phyloP scores from a whole-genome alignment of 1,284 basidiomycete species.

The Omphalotus olearius region DNA sequence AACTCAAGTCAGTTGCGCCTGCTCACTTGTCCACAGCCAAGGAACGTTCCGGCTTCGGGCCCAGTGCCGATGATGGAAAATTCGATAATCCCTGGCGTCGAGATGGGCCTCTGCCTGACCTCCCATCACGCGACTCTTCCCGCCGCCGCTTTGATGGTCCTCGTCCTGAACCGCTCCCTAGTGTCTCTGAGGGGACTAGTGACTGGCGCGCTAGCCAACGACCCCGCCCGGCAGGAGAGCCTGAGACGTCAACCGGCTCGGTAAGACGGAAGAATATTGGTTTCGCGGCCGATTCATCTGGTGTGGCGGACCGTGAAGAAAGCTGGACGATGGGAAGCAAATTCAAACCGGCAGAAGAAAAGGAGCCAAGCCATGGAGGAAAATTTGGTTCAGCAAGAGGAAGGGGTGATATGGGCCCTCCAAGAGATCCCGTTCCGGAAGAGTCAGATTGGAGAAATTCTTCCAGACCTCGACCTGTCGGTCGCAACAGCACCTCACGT shows the following conservation, averaged over 20 bases:
- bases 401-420: conserved; percentile 49
- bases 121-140: conserved; percentile 50
- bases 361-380: conserved; percentile 36
- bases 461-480: conserved; percentile 34
- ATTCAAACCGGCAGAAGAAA: conserved; percentile 53
- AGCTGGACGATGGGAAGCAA: conserved; percentile 68
- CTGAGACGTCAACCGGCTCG: conserved; percentile 34
- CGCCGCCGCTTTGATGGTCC: conserved; percentile 61
- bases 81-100: conserved; percentile 84
- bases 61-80: conserved; percentile 64
- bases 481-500: conserved; percentile 60
- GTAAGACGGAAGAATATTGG: conserved; percentile 54
- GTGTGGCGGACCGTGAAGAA: conserved; percentile 74
- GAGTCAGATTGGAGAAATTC: conserved; percentile 61
- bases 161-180: conserved; percentile 34
- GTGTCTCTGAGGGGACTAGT: conserved; percentile 50
- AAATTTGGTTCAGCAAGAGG: conserved; percentile 48
- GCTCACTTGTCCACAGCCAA: conserved; percentile 49
- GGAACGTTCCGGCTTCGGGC: conserved; percentile 56
- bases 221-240: conserved; percentile 39
- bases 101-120: conserved; percentile 79
- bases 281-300: conserved; percentile 45
- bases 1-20: conserved; percentile 10
- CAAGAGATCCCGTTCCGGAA: conserved; percentile 39
- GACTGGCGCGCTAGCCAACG: conserved; percentile 75